These are phyloP conservation scores for Spizellomyces punctatus DNA, from an alignment of 192 early-diverging fungal species.

Conservation along the genomic window DNA sequence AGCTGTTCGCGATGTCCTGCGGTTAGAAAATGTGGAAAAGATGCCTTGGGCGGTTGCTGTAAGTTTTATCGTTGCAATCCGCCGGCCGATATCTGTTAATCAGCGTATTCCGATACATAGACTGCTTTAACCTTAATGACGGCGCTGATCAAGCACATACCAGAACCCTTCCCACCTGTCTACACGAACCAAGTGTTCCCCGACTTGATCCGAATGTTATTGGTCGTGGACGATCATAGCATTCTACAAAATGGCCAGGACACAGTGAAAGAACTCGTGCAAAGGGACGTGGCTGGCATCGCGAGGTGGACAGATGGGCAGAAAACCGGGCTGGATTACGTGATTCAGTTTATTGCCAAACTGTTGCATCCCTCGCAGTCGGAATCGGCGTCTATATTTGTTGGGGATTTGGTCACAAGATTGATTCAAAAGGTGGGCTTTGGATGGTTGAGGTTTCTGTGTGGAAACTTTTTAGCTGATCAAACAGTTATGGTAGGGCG, in stretches of 20 bases:
- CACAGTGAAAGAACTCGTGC: conserved; percentile 77
- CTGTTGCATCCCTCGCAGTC: conserved; percentile 72
- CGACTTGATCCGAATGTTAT: conserved; percentile 73
- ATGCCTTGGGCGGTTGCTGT: conserved; percentile 25
- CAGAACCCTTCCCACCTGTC: conserved; percentile 69
- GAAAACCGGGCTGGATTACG: conserved; percentile 73
- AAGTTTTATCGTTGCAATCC: background rate
- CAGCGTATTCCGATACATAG: background rate
- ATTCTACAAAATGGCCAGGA: conserved; percentile 87
- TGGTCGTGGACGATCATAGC: conserved; percentile 68
- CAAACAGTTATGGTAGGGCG: conserved; percentile 43
- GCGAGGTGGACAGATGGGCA: conserved; percentile 64
- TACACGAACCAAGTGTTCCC: conserved; percentile 72
- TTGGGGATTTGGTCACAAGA: conserved; percentile 87
- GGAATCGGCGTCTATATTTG: conserved; percentile 83
- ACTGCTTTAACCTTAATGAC: conserved; percentile 76
- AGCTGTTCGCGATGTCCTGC: conserved; percentile 60
- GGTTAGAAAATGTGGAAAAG: conserved; percentile 20
- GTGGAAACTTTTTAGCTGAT: background rate
- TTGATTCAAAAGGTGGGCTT: conserved; percentile 70
- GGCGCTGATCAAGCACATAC: conserved; percentile 67
- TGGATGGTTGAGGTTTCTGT: background rate
- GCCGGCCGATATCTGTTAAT: background rate
- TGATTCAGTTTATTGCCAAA: conserved; percentile 80
- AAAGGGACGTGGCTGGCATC: conserved; percentile 75